A percentile compares a stretch with the other conserved stretches of the same genome.
Evolutionary conservation across 2,329 filamentous ascomycete genomes (phyloP).

Genomic region (Trichophyton benhamiae): DNA sequence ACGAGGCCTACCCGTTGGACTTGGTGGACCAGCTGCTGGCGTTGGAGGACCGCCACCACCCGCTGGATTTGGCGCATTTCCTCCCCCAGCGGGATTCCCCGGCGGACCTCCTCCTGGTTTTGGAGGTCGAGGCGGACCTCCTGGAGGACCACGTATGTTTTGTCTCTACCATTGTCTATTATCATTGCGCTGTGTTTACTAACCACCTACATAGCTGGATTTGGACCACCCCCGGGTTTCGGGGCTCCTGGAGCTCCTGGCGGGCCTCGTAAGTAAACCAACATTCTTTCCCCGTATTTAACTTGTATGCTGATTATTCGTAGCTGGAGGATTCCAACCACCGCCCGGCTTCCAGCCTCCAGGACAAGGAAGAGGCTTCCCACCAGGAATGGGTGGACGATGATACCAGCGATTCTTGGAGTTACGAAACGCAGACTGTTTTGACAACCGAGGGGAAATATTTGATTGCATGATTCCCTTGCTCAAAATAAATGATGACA

Average conservation of each 20-base stretch:
- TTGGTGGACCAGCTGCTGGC: constrained; percentile 80
- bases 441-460: background rate
- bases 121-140: constrained; percentile 33
- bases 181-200: constrained; percentile 7
- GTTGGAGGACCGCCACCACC: constrained; percentile 66
- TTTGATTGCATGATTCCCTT: background rate
- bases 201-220: constrained; percentile 27
- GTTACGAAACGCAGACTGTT: background rate
- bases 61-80: constrained; percentile 40
- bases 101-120: constrained; percentile 42
- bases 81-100: constrained; percentile 40
- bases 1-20: constrained; percentile 66
- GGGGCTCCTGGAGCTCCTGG: constrained; percentile 29
- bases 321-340: constrained; percentile 43
- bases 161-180: constrained; percentile 6
- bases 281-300: constrained; percentile 11
- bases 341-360: constrained; percentile 66
- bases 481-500: background rate
- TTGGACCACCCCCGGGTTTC: constrained; percentile 38
- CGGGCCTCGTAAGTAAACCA: constrained; percentile 33
- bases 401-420: constrained; percentile 17
- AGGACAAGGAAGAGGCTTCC: constrained; percentile 39
- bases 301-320: constrained; percentile 28
- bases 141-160: constrained; percentile 38
- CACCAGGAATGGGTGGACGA: constrained; percentile 39